Percentiles rank a stretch among this genome's conserved stretches.
phyloP scores from a whole-genome alignment of 495 filamentous ascomycete genomes.

The Immersiella caudata region DNA sequence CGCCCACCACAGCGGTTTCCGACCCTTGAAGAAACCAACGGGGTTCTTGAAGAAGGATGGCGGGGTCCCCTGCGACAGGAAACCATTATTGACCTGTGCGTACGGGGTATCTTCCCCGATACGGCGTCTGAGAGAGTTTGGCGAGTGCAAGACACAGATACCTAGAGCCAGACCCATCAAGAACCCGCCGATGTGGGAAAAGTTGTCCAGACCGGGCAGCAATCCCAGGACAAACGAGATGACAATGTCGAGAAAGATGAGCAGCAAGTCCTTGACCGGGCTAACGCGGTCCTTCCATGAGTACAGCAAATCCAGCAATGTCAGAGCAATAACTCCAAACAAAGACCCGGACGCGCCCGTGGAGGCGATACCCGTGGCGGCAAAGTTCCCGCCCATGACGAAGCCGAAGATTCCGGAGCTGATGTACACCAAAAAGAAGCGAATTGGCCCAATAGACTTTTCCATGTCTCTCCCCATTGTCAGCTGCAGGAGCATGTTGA shows the following conservation, averaged over 20 bases:
- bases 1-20: conserved; percentile 92
- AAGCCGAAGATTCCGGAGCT: conserved; percentile 94
- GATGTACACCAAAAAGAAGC: conserved; percentile 87
- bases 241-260: conserved; percentile 79
- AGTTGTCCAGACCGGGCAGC: conserved; percentile 93
- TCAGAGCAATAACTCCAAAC: conserved; percentile 89
- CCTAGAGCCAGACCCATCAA: conserved; percentile 88
- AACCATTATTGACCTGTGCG: conserved; percentile 41
- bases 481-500: conserved; percentile 90
- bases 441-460: conserved; percentile 76
- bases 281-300: conserved; percentile 77
- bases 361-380: conserved; percentile 74
- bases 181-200: conserved; percentile 95
- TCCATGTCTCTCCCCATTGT: conserved; percentile 91
- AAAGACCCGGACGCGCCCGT: conserved; percentile 86
- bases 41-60: conserved; percentile 68
- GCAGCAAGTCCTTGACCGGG: conserved; percentile 78
- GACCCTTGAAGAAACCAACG: conserved; percentile 82
- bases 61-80: conserved; percentile 46
- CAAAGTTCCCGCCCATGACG: conserved; percentile 92
- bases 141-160: conserved; percentile 83
- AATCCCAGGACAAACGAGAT: conserved; percentile 93
- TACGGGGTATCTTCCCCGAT: conserved; percentile 69
- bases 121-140: conserved; percentile 72
- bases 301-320: conserved; percentile 86